These are phyloP conservation scores for Cutaneotrichosporon spelunceum DNA, from an alignment of 1,284 basidiomycete genomes.

Conservation along the genomic window DNA sequence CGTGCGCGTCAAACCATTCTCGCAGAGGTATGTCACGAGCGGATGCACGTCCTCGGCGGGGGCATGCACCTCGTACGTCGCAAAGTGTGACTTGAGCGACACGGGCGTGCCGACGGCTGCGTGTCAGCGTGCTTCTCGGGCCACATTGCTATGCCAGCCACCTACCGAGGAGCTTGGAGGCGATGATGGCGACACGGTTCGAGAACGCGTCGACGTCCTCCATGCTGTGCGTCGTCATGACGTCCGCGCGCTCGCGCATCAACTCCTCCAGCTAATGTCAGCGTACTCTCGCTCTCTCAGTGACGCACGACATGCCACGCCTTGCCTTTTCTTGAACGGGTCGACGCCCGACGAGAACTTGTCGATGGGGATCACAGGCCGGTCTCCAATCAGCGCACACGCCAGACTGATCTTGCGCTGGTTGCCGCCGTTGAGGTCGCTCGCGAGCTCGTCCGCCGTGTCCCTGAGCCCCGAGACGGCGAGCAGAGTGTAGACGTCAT, in stretches of 20 bases:
- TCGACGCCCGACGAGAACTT: constrained; percentile 80
- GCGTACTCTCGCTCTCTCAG: neutral
- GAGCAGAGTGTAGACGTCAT: constrained; percentile 62
- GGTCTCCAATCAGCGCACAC: constrained; percentile 75
- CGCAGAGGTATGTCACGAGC: constrained; percentile 61
- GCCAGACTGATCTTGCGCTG: constrained; percentile 73
- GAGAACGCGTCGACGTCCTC: constrained; percentile 76
- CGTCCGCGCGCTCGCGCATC: constrained; percentile 40
- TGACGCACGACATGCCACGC: constrained; percentile 69
- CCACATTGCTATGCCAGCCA: neutral
- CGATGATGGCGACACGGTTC: constrained; percentile 67
- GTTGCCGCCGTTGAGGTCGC: constrained; percentile 72
- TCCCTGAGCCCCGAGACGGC: constrained; percentile 59
- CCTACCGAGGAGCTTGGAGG: constrained; percentile 64
- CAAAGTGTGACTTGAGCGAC: constrained; percentile 63
- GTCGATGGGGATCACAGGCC: constrained; percentile 72
- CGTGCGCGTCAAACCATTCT: constrained; percentile 57
- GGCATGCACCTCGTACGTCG: constrained; percentile 74
- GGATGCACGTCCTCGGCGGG: constrained; percentile 60
- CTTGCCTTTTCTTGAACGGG: constrained; percentile 74
- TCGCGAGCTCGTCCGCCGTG: constrained; percentile 68
- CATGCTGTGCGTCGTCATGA: constrained; percentile 65
- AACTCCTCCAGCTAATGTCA: constrained; percentile 59
- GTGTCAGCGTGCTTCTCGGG: constrained; percentile 2
- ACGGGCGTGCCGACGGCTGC: constrained; percentile 61